A percentile compares a stretch with the other conserved stretches of the same genome.
Conservation (phyloP, 2,329 filamentous ascomycete genomes). For the Ophiostoma ips region DNA sequence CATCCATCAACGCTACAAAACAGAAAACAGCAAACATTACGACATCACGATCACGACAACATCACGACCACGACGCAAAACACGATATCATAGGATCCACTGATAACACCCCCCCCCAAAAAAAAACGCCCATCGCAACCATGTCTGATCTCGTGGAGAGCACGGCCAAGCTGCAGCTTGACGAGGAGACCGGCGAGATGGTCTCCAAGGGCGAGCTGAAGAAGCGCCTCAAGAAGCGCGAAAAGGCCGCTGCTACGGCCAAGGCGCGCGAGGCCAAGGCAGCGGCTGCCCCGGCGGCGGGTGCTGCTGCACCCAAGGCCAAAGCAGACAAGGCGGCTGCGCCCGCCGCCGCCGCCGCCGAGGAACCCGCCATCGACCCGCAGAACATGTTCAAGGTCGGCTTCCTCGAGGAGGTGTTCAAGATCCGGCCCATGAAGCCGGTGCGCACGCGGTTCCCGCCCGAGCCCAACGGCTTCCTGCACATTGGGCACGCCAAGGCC, state of each 20-base stretch:
- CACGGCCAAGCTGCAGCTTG: constrained; percentile 44
- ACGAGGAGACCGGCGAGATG: constrained; percentile 52
- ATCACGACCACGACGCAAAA: not conserved
- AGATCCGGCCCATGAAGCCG: constrained; percentile 46
- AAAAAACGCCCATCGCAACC: not conserved
- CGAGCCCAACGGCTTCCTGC: constrained; percentile 85
- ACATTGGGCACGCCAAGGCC: constrained; percentile 89
- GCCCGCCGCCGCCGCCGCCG: constrained; percentile 19
- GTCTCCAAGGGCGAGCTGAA: constrained; percentile 50
- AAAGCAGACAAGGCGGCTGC: constrained; percentile 8
- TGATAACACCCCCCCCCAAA: not conserved
- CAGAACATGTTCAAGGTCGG: constrained; percentile 69
- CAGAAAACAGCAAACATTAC: not conserved
- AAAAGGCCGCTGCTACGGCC: constrained; percentile 41
- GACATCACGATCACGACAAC: not conserved
- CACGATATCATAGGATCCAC: not conserved
- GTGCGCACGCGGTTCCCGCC: constrained; percentile 66
- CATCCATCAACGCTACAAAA: too few species aligned
- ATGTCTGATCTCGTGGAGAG: constrained; percentile 37
- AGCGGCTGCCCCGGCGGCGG: not conserved
- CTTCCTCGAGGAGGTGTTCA: constrained; percentile 60
- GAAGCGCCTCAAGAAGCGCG: constrained; percentile 43
- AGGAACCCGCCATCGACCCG: constrained; percentile 38
- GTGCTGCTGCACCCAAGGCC: constrained; percentile 10
- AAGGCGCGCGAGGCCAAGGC: constrained; percentile 19